Evolutionary conservation across 495 filamentous ascomycete genomes (phyloP).

Genomic region (Penicillium silybi): DNA sequence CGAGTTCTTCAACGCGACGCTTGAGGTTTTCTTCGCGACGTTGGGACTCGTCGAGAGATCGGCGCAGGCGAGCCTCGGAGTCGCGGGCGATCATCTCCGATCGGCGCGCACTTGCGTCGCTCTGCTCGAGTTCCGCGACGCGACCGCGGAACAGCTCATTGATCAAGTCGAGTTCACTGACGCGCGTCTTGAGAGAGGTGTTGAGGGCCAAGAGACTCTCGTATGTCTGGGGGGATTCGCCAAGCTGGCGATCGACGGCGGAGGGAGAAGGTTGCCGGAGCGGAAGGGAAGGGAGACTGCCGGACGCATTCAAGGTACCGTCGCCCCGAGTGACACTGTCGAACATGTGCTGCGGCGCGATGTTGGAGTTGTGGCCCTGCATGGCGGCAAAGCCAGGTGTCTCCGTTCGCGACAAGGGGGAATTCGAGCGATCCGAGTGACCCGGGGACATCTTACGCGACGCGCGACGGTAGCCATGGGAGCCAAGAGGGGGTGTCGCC

Average conservation of each 20-base stretch:
- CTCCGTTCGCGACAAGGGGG: slow-evolving; percentile 80
- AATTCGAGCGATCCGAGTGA: slow-evolving; percentile 74
- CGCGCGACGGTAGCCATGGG: slow-evolving; percentile 57
- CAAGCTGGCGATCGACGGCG: slow-evolving; percentile 64
- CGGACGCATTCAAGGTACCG: slow-evolving; percentile 57
- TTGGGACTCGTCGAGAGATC: slow-evolving; percentile 69
- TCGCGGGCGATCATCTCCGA: slow-evolving; percentile 54
- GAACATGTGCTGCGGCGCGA: slow-evolving; percentile 74
- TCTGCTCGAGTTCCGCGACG: slow-evolving; percentile 79
- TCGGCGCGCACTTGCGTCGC: slow-evolving; percentile 62
- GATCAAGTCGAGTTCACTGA: slow-evolving; percentile 91
- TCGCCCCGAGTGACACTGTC: slow-evolving; percentile 67
- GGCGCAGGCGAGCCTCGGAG: slow-evolving; percentile 58
- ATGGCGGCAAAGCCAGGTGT: slow-evolving; percentile 68
- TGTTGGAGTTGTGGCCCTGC: slow-evolving; percentile 64
- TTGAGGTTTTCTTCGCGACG: slow-evolving; percentile 80
- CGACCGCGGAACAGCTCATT: slow-evolving; percentile 90
- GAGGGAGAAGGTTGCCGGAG: slow-evolving; percentile 68
- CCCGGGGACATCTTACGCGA: slow-evolving; percentile 71
- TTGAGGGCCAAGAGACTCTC: slow-evolving; percentile 75
- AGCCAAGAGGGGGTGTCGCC: slow-evolving; percentile 47
- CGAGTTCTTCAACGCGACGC: slow-evolving; percentile 73
- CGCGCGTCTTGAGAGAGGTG: slow-evolving; percentile 79
- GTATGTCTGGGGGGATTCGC: slow-evolving; percentile 71
- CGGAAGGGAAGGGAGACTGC: slow-evolving; percentile 48